These are phyloP conservation scores for Thymus quinquecostatus DNA, from an alignment of 257 asterid genomes.

Conservation along the genomic window DNA sequence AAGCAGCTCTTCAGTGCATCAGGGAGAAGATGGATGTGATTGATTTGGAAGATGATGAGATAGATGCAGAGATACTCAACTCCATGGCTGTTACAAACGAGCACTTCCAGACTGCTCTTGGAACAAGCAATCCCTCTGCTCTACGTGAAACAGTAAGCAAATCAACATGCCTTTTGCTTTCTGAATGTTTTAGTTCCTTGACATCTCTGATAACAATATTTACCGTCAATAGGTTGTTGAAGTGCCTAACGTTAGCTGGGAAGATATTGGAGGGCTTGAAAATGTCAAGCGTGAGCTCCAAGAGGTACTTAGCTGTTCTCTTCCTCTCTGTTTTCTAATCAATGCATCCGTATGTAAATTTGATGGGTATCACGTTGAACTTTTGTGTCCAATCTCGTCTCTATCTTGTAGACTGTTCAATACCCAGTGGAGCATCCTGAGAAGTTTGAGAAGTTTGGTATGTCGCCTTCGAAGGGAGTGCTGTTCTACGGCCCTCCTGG, in stretches of 20 bases:
- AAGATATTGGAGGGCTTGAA: conserved; percentile 89
- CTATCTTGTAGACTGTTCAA: conserved; percentile 73
- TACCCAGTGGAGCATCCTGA: conserved; percentile 98
- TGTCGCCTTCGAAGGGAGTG: conserved; percentile 97
- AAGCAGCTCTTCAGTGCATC: conserved; percentile 94
- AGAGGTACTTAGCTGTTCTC: conserved; percentile 53
- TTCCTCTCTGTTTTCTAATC: no score
- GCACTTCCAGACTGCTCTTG: conserved; percentile 88
- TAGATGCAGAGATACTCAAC: conserved; percentile 88
- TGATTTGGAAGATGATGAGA: conserved; percentile 84
- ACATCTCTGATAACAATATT: conserved; percentile 23
- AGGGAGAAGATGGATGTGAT: conserved; percentile 98
- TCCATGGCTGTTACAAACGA: conserved; percentile 95
- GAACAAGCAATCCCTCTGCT: conserved; percentile 96
- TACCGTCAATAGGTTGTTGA: conserved; percentile 69
- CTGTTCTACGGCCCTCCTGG: conserved; percentile 95
- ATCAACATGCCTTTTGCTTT: conserved; percentile 6
- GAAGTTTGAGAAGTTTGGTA: conserved; percentile 92
- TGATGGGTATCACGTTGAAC: conserved; percentile 2
- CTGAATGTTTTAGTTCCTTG: background rate
- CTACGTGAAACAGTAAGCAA: conserved; percentile 82
- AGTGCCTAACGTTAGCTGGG: conserved; percentile 87
- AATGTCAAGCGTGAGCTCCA: conserved; percentile 93
- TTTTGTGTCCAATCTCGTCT: background rate
- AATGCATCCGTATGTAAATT: conserved; percentile 4